Evolutionary conservation across 2,329 filamentous ascomycete species (phyloP), one percentile per base, ranked within the genome.

Genomic region (Tolypocladium ovalisporum): DNA sequence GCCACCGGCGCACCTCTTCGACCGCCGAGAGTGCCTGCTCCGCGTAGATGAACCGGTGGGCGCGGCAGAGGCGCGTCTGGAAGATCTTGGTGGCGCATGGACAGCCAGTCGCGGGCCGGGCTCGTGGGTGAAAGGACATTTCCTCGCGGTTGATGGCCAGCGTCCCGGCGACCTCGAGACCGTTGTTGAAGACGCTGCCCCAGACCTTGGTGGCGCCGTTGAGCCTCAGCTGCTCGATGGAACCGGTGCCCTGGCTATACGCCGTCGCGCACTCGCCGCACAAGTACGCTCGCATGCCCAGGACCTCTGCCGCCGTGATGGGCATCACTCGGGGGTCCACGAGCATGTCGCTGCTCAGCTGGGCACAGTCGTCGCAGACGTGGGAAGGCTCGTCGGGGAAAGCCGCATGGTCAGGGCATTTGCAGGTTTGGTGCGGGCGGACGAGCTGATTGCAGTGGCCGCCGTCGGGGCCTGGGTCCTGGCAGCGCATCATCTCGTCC

Each of bases 21-120:
- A 62, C 60, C 24, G 64, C 64, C 1, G 56, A 29, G 36, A 70
- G 55, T 39, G 68, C 51, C 32, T 64, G 47, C 19, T 66, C 44
- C 35, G 66, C 60, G 57, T 69, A 67, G 35, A 63, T 54, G 8
- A 69, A 55, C 0, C 75, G 68, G 59, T 76, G 74, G 22, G 64
- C 61, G 35, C 49, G 61, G 64, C 75, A 76, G 6, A 76, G 62
- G 3, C 61, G 61, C 4, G 63, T 62, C 15, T 56, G 61, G 19
- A 74, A 54, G 2, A 76, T 55, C 58, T 75, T 76, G 35, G 59
- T 52, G 4, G 61, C 69, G 61, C 74, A 76, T 5, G 61, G 36
- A 60, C 74, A 76, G 1, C 74, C 74, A 12, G 73, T 75, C 2
- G 68, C 42, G 3, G 65, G 62, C 2, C 17, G 34, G 1, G 53